Percentiles rank a stretch among this genome's conserved stretches.
Evolutionary conservation across 2,329 filamentous ascomycete genomes (phyloP).

Genomic region (Aspergillus cejpii): DNA sequence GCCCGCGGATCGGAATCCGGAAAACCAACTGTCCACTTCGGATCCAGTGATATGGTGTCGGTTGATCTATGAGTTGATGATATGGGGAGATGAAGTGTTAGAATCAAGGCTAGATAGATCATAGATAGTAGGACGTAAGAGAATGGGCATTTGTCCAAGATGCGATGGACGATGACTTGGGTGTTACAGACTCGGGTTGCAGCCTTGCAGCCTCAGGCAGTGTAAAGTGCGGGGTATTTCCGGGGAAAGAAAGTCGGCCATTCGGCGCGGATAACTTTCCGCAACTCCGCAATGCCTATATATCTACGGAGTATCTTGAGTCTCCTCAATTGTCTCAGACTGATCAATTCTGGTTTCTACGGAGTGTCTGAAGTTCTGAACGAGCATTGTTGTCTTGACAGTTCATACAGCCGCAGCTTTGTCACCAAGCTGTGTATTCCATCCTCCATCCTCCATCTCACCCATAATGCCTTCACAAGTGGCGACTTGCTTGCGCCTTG

Average conservation of each 20-base stretch:
- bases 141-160: too few relatives aligned
- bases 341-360: not conserved
- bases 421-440: not conserved
- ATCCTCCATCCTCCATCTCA: not conserved
- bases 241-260: conserved; percentile 12
- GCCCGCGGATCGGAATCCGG: conserved; percentile 23
- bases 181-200: too few relatives aligned
- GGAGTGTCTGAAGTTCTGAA: not conserved
- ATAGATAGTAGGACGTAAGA: too few relatives aligned
- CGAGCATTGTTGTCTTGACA: not conserved
- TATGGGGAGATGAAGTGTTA: too few relatives aligned
- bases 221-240: conserved; percentile 18
- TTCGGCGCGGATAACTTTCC: conserved; percentile 14
- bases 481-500: conserved; percentile 34
- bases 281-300: conserved; percentile 17
- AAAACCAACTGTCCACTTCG: conserved; percentile 9
- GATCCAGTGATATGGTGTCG: conserved; percentile 9
- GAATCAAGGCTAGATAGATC: too few relatives aligned
- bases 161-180: too few relatives aligned
- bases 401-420: not conserved
- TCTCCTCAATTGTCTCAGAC: not conserved
- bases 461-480: conserved; percentile 35
- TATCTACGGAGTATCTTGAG: not conserved
- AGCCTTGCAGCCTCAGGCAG: too few relatives aligned
- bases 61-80: not conserved